Evolutionary conservation across 148 eudicot species (phyloP), one percentile per base, ranked within the genome.

Genomic region (Oxyria digyna): DNA sequence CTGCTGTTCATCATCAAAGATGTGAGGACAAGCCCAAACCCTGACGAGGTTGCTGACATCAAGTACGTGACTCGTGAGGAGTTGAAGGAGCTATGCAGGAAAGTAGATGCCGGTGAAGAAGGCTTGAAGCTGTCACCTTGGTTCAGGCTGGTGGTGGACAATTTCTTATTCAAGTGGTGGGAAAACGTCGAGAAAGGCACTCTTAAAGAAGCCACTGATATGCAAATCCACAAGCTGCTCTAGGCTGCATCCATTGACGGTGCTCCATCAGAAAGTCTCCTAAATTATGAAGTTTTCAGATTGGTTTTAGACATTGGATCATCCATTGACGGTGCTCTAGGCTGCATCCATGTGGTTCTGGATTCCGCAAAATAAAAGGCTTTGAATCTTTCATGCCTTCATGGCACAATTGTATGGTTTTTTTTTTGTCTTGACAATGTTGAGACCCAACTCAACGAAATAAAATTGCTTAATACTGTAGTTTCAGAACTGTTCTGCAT

Each of bases 161-260:
- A 89, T 78, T 92, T 92, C 87, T 78, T 92, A 82, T 85, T 79
- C 82, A 85, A 92, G 71, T 92, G 96, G 96, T 92, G 98, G 98
- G 96, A 92, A 24, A 89, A 92, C 73, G 96, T 87, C 2, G 84
- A 87, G 81, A 84, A 85, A 1, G 94, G 91, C 67, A 85, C 91
- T 41, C 76, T 89, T 10, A 65, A 72, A 4, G 89, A 87, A 43
- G 96, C 77, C 8, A 78, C 73, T 64, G 96, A 92, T 74, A 92
- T 92, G 98, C 76, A 85, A 41, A 92, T 89, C 67, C 96, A 92
- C 81, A 92, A 81, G 78, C 77, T 92, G 54, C 13, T 41, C n/a
- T 66, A 66, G 46, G 67, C 65, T 29, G 37, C 65, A 27, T 31
- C 20, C 8, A 26, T 59, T 14, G 12, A 52, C 31, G 31, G 18